Percentiles rank a stretch among this genome's conserved stretches.
These are phyloP conservation scores for Cryphonectria parasitica DNA, from an alignment of 2,329 filamentous ascomycete species.

Conservation along the genomic window DNA sequence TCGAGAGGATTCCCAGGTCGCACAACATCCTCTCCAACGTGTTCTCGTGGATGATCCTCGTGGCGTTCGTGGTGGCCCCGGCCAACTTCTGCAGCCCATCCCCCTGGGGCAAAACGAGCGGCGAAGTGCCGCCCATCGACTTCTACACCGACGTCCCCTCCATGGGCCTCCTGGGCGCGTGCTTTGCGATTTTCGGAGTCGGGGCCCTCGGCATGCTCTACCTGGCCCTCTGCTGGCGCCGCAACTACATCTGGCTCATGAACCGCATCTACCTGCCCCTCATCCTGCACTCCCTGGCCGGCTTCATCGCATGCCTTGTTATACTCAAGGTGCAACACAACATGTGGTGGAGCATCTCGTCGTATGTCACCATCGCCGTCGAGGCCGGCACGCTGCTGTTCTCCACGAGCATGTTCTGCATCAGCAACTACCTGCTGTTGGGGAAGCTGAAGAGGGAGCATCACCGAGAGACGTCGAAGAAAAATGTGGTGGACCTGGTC, in stretches of 20 bases:
- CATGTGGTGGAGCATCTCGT: constrained; percentile 49
- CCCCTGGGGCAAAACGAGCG: constrained; percentile 30
- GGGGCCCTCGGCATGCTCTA: constrained; percentile 46
- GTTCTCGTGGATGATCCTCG: constrained; percentile 55
- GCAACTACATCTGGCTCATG: constrained; percentile 59
- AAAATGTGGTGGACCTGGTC: constrained; percentile 18
- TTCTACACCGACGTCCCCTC: constrained; percentile 21
- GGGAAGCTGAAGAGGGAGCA: constrained; percentile 39
- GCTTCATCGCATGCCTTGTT: constrained; percentile 53
- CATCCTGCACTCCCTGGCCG: constrained; percentile 52
- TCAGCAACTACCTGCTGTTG: constrained; percentile 40
- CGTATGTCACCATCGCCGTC: constrained; percentile 44
- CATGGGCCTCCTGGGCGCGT: constrained; percentile 46
- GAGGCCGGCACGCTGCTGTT: constrained; percentile 38
- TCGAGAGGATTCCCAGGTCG: constrained; percentile 48
- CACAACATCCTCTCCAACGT: constrained; percentile 52
- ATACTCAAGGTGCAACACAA: constrained; percentile 53
- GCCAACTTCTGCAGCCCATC: constrained; percentile 51
- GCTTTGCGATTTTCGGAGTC: constrained; percentile 46
- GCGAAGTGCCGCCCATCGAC: constrained; percentile 5
- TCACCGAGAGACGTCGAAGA: constrained; percentile 24
- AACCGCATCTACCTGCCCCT: constrained; percentile 54
- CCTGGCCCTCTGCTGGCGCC: constrained; percentile 48
- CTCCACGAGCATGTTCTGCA: constrained; percentile 36
- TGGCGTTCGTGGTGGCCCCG: constrained; percentile 56